phyloP scores from a whole-genome alignment of 1,139 yeast species.

The Taphrina deformans region DNA sequence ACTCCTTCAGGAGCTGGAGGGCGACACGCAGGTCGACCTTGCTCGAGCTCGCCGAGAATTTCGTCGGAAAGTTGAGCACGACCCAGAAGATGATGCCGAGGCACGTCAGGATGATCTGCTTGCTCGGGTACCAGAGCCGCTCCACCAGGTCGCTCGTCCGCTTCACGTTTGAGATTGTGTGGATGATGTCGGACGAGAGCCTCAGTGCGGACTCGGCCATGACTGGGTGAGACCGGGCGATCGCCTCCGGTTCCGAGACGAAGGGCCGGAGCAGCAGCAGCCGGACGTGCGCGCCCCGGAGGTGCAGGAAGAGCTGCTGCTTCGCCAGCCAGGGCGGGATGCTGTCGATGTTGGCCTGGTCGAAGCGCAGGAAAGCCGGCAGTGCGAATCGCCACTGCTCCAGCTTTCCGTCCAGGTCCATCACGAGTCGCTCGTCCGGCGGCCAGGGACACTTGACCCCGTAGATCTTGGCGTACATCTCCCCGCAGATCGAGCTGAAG shows the following conservation, averaged over 20 bases:
- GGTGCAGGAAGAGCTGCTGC: conserved; percentile 25
- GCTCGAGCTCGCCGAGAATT: conserved; percentile 23
- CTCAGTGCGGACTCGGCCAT: conserved; percentile 28
- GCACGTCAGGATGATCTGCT: conserved; percentile 24
- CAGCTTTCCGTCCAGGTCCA: conserved; percentile 14
- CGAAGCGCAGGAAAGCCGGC: conserved; percentile 25
- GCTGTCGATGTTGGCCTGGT: not conserved
- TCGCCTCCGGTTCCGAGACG: conserved; percentile 16
- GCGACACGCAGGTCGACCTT: conserved; percentile 31
- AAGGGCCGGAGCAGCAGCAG: conserved; percentile 22
- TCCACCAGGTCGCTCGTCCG: conserved; percentile 21
- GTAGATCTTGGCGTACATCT: conserved; percentile 17
- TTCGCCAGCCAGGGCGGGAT: conserved; percentile 25
- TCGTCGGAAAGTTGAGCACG: conserved; percentile 18
- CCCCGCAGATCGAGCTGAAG: conserved; percentile 20
- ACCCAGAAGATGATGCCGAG: conserved; percentile 24
- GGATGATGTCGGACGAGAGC: conserved; percentile 23
- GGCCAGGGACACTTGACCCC: conserved; percentile 27
- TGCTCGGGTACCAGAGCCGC: conserved; percentile 26
- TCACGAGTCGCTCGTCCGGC: conserved; percentile 14
- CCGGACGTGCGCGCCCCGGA: conserved; percentile 24
- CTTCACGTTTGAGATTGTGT: conserved; percentile 27
- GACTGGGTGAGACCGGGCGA: conserved; percentile 2
- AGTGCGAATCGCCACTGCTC: conserved; percentile 27
- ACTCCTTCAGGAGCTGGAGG: conserved; percentile 12